phyloP scores from a whole-genome alignment of 345 rosid genomes.

The Salix brachista region DNA sequence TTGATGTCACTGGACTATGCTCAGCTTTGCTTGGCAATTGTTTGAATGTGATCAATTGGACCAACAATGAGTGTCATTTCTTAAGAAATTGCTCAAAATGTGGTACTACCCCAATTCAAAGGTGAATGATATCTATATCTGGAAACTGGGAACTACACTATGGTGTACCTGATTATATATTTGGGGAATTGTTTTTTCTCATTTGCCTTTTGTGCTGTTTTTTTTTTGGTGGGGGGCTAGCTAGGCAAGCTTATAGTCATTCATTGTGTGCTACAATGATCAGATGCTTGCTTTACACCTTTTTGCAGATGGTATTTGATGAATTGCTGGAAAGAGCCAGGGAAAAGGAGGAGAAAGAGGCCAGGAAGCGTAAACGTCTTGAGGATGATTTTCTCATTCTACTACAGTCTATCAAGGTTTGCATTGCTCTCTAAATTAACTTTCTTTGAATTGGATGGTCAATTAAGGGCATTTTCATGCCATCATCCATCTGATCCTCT shows the following conservation, averaged over 20 bases:
- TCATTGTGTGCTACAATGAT: background rate
- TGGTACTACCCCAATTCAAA: background rate
- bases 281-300: conserved; percentile 7
- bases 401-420: conserved; percentile 43
- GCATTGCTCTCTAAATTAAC: background rate
- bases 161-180: background rate
- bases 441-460: background rate
- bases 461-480: conserved; percentile 9
- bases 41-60: background rate
- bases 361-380: conserved; percentile 68
- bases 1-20: background rate
- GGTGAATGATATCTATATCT: background rate
- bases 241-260: background rate
- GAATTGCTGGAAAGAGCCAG: conserved; percentile 75
- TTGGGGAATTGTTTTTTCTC: background rate
- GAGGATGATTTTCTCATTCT: conserved; percentile 46
- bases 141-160: background rate
- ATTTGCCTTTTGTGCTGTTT: background rate
- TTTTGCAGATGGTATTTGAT: conserved; percentile 62
- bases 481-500: conserved; percentile 21
- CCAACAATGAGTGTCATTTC: background rate
- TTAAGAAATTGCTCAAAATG: background rate
- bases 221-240: background rate
- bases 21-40: background rate
- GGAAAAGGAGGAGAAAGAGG: conserved; percentile 92